A percentile compares a stretch with the other conserved stretches of the same genome.
phyloP scores from a whole-genome alignment of 2,329 filamentous ascomycete species.

The Verticillium zaregamsianum region DNA sequence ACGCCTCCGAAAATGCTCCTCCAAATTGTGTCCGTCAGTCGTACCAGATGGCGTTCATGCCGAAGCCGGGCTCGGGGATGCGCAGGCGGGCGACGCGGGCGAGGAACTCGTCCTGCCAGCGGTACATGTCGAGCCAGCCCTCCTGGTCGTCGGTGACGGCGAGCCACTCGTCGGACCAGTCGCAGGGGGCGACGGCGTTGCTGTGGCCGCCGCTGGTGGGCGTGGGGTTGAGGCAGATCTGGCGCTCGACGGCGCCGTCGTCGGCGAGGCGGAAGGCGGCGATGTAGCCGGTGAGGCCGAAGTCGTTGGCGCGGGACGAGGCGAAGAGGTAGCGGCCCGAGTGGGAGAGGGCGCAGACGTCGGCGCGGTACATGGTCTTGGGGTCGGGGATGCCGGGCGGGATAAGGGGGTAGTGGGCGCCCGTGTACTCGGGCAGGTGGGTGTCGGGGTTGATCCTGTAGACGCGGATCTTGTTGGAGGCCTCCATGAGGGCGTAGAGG shows the following conservation, averaged over 20 bases:
- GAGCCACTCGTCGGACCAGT: conserved; percentile 85
- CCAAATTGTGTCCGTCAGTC: conserved; percentile 36
- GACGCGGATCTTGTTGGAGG: conserved; percentile 77
- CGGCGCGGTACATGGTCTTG: conserved; percentile 71
- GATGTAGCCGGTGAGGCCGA: conserved; percentile 75
- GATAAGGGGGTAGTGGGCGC: conserved; percentile 72
- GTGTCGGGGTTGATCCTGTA: conserved; percentile 74
- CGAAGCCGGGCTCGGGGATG: conserved; percentile 83
- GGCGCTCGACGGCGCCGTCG: conserved; percentile 67
- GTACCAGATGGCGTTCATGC: conserved; percentile 97
- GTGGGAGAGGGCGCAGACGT: conserved; percentile 71
- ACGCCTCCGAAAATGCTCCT: not conserved
- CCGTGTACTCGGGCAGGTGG: conserved; percentile 73
- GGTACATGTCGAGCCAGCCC: conserved; percentile 82
- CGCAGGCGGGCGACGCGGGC: conserved; percentile 72
- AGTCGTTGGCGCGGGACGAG: conserved; percentile 73
- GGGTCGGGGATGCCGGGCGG: conserved; percentile 61
- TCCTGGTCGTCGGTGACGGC: conserved; percentile 86
- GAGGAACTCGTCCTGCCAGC: conserved; percentile 79
- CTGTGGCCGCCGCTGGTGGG: conserved; percentile 84
- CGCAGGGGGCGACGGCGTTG: conserved; percentile 80
- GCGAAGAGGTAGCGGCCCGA: conserved; percentile 77
- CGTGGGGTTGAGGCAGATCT: conserved; percentile 78
- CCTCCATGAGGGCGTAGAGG: conserved; percentile 85
- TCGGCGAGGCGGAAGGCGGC: conserved; percentile 70